These are phyloP conservation scores for Eimeria falciformis DNA, from an alignment of 169 alveolate genomes.

Conservation along the genomic window DNA sequence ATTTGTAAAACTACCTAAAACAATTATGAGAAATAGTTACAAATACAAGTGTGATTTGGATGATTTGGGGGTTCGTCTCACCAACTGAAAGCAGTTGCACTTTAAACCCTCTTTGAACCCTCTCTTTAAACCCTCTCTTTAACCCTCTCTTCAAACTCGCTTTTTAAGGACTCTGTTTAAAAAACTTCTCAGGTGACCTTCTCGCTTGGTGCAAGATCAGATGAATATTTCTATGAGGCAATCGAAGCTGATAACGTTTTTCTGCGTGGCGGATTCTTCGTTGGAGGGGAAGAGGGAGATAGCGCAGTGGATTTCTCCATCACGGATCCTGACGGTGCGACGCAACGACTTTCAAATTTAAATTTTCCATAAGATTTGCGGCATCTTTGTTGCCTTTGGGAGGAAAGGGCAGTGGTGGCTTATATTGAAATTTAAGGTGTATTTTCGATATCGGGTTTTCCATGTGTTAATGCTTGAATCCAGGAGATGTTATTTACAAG, in stretches of 20 bases:
- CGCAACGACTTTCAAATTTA: too few relatives aligned
- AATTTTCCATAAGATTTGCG: too few relatives aligned
- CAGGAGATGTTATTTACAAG: slow-evolving; percentile 68
- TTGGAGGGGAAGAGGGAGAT: slow-evolving; percentile 75
- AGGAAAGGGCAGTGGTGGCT: too few relatives aligned
- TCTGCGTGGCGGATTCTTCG: slow-evolving; percentile 82
- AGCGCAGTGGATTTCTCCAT: slow-evolving; percentile 81
- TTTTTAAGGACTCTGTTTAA: neutral
- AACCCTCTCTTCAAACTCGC: too few relatives aligned
- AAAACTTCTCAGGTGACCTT: slow-evolving; percentile 74
- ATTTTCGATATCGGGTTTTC: neutral
- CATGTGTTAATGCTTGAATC: neutral
- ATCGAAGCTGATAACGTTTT: slow-evolving; percentile 66
- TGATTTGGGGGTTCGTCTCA: too few relatives aligned
- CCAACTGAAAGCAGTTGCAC: too few relatives aligned
- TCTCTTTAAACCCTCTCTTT: too few relatives aligned
- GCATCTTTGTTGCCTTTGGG: neutral
- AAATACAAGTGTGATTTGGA: too few relatives aligned
- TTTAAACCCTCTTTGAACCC: too few relatives aligned
- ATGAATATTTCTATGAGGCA: slow-evolving; percentile 81
- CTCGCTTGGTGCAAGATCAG: slow-evolving; percentile 74
- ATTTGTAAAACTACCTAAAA: too few relatives aligned
- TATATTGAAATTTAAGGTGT: too few relatives aligned
- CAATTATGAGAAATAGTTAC: too few relatives aligned
- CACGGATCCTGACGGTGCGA: slow-evolving; percentile 79